Evolutionary conservation across 2,329 filamentous ascomycete genomes (phyloP).

Genomic region (Aspergillus fumigatus): DNA sequence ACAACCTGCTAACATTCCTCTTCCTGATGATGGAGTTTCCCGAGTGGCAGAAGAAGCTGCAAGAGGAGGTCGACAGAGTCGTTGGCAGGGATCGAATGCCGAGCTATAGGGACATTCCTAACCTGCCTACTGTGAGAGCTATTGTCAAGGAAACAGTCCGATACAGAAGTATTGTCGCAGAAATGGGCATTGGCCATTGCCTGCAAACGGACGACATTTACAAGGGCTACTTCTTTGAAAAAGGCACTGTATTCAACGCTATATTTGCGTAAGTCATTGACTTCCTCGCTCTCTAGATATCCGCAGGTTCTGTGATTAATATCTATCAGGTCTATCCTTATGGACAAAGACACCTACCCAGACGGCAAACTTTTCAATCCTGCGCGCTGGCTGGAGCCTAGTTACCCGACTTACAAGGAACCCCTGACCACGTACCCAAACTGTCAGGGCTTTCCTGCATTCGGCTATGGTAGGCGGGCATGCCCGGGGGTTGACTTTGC

Average conservation of each 20-base stretch:
- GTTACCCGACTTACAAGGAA: constrained; percentile 25
- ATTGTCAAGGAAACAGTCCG: constrained; percentile 3
- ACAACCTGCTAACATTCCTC: constrained; percentile 1
- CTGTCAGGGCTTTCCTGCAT: constrained; percentile 21
- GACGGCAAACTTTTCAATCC: constrained; percentile 24
- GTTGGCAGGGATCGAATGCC: constrained; percentile 8
- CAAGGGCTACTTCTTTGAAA: constrained; percentile 2
- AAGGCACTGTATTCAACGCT: constrained; percentile 4
- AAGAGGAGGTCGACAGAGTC: constrained; percentile 5
- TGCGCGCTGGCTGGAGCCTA: constrained; percentile 24
- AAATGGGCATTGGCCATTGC: constrained; percentile 4
- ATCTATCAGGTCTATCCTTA: constrained; percentile 3
- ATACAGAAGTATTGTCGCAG: constrained; percentile 5
- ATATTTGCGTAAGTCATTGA: constrained; percentile 4
- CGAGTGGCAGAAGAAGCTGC: constrained; percentile 4
- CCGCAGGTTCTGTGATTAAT: neutral
- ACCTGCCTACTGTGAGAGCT: constrained; percentile 3
- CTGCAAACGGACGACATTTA: constrained; percentile 4
- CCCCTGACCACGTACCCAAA: constrained; percentile 26
- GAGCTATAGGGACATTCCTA: constrained; percentile 1
- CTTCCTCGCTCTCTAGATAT: neutral
- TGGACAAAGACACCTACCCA: constrained; percentile 18
- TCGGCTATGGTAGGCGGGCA: constrained; percentile 26
- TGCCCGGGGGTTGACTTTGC: constrained; percentile 26
- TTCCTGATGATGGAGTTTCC: constrained; percentile 7